A percentile compares a stretch with the other conserved stretches of the same genome.
Evolutionary conservation across 2,329 filamentous ascomycete species (phyloP).

Genomic region (Thielaviopsis musarum): DNA sequence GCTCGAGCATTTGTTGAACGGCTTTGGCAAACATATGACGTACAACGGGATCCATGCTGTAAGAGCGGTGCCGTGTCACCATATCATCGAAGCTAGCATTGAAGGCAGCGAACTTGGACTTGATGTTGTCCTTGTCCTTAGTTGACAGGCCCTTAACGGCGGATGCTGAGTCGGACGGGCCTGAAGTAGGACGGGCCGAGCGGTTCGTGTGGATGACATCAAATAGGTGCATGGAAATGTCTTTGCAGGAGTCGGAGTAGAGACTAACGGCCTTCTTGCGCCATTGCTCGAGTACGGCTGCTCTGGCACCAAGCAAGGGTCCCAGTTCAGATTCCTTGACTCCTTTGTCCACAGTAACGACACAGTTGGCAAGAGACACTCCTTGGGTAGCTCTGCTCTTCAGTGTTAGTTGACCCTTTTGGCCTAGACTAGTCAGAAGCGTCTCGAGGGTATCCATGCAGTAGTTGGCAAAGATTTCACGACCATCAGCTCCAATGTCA

Average conservation of each 20-base stretch:
- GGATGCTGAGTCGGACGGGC: slow-evolving; percentile 62
- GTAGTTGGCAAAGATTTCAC: slow-evolving; percentile 78
- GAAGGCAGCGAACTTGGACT: slow-evolving; percentile 87
- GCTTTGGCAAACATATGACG: slow-evolving; percentile 64
- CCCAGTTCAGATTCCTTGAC: slow-evolving; percentile 67
- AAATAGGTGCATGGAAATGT: slow-evolving; percentile 67
- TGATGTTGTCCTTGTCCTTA: slow-evolving; percentile 92
- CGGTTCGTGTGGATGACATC: slow-evolving; percentile 87
- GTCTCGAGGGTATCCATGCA: slow-evolving; percentile 75
- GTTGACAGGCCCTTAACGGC: slow-evolving; percentile 70
- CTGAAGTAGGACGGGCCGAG: slow-evolving; percentile 51
- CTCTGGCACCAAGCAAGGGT: slow-evolving; percentile 50
- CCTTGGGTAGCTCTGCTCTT: slow-evolving; percentile 67
- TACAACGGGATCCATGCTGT: slow-evolving; percentile 84
- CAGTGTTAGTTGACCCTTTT: slow-evolving; percentile 53
- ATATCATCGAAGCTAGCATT: slow-evolving; percentile 84
- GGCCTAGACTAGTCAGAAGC: slow-evolving; percentile 57
- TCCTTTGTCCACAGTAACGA: slow-evolving; percentile 69
- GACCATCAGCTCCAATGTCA: slow-evolving; percentile 77
- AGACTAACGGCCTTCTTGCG: slow-evolving; percentile 68
- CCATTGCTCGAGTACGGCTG: slow-evolving; percentile 59
- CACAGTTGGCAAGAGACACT: slow-evolving; percentile 80
- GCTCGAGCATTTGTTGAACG: slow-evolving; percentile 81
- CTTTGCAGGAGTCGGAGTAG: slow-evolving; percentile 79
- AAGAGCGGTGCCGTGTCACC: slow-evolving; percentile 62